Percentiles rank a stretch among this genome's conserved stretches.
phyloP scores from a whole-genome alignment of 2,329 filamentous ascomycete genomes.

The Colletotrichum liriopes region DNA sequence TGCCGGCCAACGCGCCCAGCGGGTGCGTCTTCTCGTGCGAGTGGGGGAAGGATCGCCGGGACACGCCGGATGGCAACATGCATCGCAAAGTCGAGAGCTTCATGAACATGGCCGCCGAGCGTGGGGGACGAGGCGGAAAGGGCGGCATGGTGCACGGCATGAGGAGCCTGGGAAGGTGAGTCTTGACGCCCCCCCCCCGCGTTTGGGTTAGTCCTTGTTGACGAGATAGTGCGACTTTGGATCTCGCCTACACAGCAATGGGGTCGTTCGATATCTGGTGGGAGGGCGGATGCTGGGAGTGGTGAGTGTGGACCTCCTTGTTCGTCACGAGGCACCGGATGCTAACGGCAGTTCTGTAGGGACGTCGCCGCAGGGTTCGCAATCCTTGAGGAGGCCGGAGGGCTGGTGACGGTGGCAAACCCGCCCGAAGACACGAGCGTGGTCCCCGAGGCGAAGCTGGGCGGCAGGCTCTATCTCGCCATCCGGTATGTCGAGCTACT shows the following conservation, averaged over 20 bases:
- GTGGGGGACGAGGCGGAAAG: slow-evolving; percentile 73
- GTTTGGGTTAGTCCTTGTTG: neutral
- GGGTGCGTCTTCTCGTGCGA: slow-evolving; percentile 83
- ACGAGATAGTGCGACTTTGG: slow-evolving; percentile 74
- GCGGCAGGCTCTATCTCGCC: slow-evolving; percentile 79
- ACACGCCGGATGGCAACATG: slow-evolving; percentile 77
- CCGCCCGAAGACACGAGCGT: slow-evolving; percentile 72
- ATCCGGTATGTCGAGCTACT: slow-evolving; percentile 65
- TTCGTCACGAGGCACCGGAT: slow-evolving; percentile 63
- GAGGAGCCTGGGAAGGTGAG: slow-evolving; percentile 74
- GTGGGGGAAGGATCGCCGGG: slow-evolving; percentile 84
- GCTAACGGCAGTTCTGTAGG: slow-evolving; percentile 64
- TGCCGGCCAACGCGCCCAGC: slow-evolving; percentile 76
- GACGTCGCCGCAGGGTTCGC: slow-evolving; percentile 84
- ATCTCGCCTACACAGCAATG: slow-evolving; percentile 83
- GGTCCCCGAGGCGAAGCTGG: slow-evolving; percentile 74
- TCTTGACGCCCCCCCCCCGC: neutral
- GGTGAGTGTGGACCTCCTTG: slow-evolving; percentile 61
- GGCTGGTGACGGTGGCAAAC: slow-evolving; percentile 81
- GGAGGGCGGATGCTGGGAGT: slow-evolving; percentile 88
- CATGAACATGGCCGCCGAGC: slow-evolving; percentile 80
- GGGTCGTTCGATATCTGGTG: slow-evolving; percentile 86
- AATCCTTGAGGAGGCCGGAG: slow-evolving; percentile 81
- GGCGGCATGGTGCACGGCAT: slow-evolving; percentile 87
- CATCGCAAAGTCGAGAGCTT: slow-evolving; percentile 82